Evolutionary conservation across 108 stramenopile species (phyloP).

Genomic region (Stephanodiscus triporus): DNA sequence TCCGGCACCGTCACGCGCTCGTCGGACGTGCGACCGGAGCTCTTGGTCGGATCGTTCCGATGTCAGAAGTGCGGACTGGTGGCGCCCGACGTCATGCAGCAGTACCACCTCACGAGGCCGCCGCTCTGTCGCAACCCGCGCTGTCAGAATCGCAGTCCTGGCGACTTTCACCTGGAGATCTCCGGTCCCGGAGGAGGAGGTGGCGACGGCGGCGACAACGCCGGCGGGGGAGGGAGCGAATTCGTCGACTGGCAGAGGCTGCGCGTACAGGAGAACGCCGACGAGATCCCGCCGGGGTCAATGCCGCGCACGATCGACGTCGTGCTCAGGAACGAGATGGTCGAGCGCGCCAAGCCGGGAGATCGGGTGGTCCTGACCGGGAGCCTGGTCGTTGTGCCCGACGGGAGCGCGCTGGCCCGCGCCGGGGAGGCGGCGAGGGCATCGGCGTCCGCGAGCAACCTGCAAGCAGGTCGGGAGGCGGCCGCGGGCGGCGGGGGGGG

Average conservation of each 20-base stretch:
- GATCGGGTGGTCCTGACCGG: constrained; percentile 93
- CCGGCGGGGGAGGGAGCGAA: constrained; percentile 48
- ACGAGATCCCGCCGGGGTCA: constrained; percentile 97
- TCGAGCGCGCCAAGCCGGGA: constrained; percentile 98
- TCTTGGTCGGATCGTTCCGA: constrained; percentile 90
- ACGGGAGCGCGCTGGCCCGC: constrained; percentile 86
- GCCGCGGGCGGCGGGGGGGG: constrained; percentile 83
- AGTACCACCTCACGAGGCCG: constrained; percentile 97
- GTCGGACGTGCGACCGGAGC: constrained; percentile 98
- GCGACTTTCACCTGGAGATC: constrained; percentile 80
- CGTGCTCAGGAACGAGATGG: constrained; percentile 94
- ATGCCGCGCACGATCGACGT: constrained; percentile 97
- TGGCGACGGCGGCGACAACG: constrained; percentile 5
- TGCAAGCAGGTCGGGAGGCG: constrained; percentile 47
- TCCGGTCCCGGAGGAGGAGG: neutral
- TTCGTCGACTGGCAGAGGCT: constrained; percentile 99
- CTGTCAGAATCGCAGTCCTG: constrained; percentile 73
- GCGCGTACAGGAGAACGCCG: constrained; percentile 96
- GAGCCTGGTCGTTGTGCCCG: constrained; percentile 92
- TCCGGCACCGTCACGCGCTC: constrained; percentile 96
- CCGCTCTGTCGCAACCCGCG: constrained; percentile 93
- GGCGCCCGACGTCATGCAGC: constrained; percentile 84
- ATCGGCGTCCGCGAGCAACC: constrained; percentile 16
- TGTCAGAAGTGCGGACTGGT: constrained; percentile 92
- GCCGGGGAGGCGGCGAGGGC: constrained; percentile 81